Percentiles rank a stretch among this genome's conserved stretches.
Conservation (phyloP, 495 filamentous ascomycete species). For the Daldinia grandis region DNA sequence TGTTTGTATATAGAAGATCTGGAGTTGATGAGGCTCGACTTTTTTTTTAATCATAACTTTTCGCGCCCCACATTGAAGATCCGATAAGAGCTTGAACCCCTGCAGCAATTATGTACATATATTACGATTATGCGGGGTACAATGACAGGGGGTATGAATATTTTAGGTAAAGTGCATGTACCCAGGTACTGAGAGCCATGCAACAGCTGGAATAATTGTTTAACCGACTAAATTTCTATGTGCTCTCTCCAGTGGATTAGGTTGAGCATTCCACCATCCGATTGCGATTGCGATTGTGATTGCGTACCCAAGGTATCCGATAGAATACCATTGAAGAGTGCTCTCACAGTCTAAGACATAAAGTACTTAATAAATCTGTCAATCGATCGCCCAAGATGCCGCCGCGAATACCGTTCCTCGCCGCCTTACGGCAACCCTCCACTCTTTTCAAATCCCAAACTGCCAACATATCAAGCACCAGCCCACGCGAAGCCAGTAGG, state of each 20-base stretch:
- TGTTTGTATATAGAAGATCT: conserved; percentile 6
- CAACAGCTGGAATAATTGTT: conserved; percentile 32
- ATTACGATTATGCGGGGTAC: conserved; percentile 14
- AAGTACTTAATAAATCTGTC: not conserved
- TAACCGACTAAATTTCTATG: conserved; percentile 27
- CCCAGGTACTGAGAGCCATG: not conserved
- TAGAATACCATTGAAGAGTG: not conserved
- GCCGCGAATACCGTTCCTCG: conserved; percentile 36
- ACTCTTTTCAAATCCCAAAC: conserved; percentile 22
- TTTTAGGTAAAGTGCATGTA: not conserved
- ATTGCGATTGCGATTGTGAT: conserved; percentile 6
- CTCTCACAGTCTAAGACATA: conserved; percentile 1
- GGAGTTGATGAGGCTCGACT: conserved; percentile 26
- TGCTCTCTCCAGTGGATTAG: not conserved
- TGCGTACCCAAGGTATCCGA: not conserved
- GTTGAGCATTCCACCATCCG: not conserved
- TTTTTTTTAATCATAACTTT: conserved; percentile 32
- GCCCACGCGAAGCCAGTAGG: conserved; percentile 28
- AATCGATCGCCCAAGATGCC: conserved; percentile 42
- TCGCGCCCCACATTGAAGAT: conserved; percentile 16
- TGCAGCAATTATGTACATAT: too few species aligned
- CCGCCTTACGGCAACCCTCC: conserved; percentile 38
- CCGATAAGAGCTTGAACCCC: conserved; percentile 36
- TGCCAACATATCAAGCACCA: conserved; percentile 35
- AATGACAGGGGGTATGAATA: conserved; percentile 5